Conservation (phyloP, 164 flowering plant species). For the Magnolia officinalis region DNA sequence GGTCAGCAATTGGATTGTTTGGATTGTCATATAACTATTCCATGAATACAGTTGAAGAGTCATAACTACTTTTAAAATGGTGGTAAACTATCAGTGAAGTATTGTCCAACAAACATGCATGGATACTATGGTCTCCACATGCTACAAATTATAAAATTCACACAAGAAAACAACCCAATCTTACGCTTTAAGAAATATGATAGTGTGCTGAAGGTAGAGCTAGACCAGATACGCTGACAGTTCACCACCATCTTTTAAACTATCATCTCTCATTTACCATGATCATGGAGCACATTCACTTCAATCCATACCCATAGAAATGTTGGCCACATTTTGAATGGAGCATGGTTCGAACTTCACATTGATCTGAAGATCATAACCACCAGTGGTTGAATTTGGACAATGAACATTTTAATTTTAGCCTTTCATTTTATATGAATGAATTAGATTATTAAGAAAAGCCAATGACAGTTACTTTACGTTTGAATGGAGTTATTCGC, state of each 20-base stretch:
- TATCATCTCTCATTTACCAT: too few relatives aligned
- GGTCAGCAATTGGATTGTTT: not conserved
- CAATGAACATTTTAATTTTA: too few relatives aligned
- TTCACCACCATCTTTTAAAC: not conserved
- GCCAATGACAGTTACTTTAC: not conserved
- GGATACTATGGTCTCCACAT: constrained; percentile 13
- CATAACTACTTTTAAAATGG: not conserved
- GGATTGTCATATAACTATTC: too few relatives aligned
- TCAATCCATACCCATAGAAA: too few relatives aligned
- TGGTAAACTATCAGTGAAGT: not conserved
- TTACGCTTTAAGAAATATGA: not conserved
- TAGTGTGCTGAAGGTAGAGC: not conserved
- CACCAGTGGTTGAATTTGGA: too few relatives aligned
- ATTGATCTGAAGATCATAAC: too few relatives aligned
- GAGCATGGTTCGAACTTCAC: too few relatives aligned
- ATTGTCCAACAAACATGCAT: not conserved
- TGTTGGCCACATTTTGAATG: too few relatives aligned
- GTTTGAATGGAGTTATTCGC: not conserved
- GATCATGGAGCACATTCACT: too few relatives aligned
- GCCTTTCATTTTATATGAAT: too few relatives aligned
- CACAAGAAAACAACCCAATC: not conserved
- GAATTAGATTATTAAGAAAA: not conserved
- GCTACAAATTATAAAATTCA: constrained; percentile 6
- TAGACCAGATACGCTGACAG: not conserved
- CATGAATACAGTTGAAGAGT: not conserved